Evolutionary conservation across 1,139 yeast species (phyloP).

Genomic region (Meyerozyma athensensis): DNA sequence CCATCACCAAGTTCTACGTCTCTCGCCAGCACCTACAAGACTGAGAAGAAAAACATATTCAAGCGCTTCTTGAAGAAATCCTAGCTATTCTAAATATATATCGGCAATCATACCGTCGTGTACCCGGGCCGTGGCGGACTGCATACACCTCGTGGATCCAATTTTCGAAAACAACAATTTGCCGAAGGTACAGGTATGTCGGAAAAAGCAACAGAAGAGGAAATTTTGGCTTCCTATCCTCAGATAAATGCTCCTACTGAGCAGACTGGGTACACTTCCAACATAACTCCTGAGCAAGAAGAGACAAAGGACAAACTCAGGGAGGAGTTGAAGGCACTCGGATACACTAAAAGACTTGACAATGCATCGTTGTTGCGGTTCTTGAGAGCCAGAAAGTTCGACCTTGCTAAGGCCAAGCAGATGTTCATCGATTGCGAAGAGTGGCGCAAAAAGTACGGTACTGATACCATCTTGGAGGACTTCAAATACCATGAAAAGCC

Average conservation of each 20-base stretch:
- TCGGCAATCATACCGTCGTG: neutral
- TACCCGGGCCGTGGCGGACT: neutral
- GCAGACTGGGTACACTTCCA: constrained; percentile 78
- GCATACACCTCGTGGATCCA: neutral
- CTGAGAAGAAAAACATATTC: constrained; percentile 2
- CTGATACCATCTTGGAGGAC: constrained; percentile 78
- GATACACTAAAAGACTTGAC: constrained; percentile 73
- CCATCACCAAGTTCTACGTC: neutral
- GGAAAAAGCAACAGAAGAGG: constrained; percentile 2
- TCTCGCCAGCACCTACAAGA: neutral
- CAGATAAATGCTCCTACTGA: constrained; percentile 57
- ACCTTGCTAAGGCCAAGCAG: constrained; percentile 66
- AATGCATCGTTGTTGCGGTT: constrained; percentile 88
- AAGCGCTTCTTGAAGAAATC: constrained; percentile 1
- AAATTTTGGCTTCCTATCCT: constrained; percentile 52
- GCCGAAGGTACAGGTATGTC: neutral
- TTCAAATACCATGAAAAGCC: constrained; percentile 91
- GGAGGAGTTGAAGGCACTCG: constrained; percentile 53
- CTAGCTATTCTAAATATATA: neutral
- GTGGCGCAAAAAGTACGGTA: constrained; percentile 87
- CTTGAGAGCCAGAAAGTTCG: constrained; percentile 93
- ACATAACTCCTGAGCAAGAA: constrained; percentile 66
- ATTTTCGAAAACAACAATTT: neutral
- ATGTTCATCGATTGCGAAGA: constrained; percentile 87
- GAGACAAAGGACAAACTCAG: constrained; percentile 55